phyloP scores from a whole-genome alignment of 345 rosid species.

The Firmiana major region DNA sequence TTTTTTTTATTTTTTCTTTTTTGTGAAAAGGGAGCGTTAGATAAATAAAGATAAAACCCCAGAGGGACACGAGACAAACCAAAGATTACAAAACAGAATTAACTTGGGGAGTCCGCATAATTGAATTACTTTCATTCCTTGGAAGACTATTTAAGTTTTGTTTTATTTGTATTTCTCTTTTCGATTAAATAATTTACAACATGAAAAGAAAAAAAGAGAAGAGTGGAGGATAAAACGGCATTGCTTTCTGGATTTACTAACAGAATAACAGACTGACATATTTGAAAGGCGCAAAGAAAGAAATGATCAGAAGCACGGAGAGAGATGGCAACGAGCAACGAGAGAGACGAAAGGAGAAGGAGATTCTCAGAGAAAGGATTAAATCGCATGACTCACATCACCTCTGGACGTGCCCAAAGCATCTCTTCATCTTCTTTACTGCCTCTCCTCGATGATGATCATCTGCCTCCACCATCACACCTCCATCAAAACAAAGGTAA shows the following conservation, averaged over 20 bases:
- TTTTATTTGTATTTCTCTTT: too few species aligned
- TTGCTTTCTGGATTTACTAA: neutral
- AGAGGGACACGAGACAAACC: too few species aligned
- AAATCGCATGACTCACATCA: constrained; percentile 11
- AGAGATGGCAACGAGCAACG: neutral
- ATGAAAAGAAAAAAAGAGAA: too few species aligned
- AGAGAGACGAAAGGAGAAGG: constrained; percentile 1
- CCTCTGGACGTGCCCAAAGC: neutral
- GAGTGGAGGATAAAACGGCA: neutral
- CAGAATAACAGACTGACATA: constrained; percentile 1
- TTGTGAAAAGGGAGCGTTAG: too few species aligned
- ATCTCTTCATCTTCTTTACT: neutral
- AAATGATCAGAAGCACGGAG: neutral
- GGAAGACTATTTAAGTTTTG: too few species aligned
- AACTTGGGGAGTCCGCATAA: too few species aligned
- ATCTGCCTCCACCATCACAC: neutral
- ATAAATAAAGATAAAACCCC: too few species aligned
- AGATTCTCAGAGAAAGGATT: neutral
- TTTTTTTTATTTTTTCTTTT: too few species aligned
- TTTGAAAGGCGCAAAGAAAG: neutral
- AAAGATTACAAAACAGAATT: too few species aligned
- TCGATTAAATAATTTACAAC: too few species aligned
- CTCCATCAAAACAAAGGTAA: neutral
- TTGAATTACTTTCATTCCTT: too few species aligned
- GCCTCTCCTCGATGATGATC: neutral